These are phyloP conservation scores for Ustilaginoidea virens DNA, from an alignment of 2,329 filamentous ascomycete species.

Conservation along the genomic window DNA sequence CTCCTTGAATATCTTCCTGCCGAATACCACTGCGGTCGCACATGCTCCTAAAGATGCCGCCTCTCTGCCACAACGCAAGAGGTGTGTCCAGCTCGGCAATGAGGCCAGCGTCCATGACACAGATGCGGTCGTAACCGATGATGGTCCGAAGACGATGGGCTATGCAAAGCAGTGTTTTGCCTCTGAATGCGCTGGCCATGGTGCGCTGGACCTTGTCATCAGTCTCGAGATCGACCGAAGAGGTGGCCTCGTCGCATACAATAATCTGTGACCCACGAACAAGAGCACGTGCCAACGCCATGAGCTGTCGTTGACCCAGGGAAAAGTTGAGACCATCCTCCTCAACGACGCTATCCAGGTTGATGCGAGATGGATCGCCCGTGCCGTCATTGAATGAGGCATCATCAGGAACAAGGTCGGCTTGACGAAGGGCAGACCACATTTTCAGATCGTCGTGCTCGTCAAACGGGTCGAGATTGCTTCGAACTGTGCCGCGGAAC, in stretches of 20 bases:
- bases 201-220: conserved; percentile 90
- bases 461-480: conserved; percentile 67
- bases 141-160: conserved; percentile 87
- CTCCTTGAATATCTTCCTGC: conserved; percentile 34
- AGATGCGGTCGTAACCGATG: conserved; percentile 86
- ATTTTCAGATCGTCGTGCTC: conserved; percentile 65
- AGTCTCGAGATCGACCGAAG: conserved; percentile 86
- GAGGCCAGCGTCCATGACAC: conserved; percentile 80
- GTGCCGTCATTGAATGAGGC: conserved; percentile 61
- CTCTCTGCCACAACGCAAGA: conserved; percentile 52
- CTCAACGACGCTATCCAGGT: conserved; percentile 73
- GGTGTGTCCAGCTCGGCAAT: conserved; percentile 83
- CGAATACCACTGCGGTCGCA: conserved; percentile 74
- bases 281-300: conserved; percentile 83
- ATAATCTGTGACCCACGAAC: conserved; percentile 84
- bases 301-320: conserved; percentile 84
- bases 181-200: conserved; percentile 70
- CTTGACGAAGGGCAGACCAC: conserved; percentile 63
- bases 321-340: conserved; percentile 96
- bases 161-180: conserved; percentile 82
- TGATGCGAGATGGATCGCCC: conserved; percentile 53
- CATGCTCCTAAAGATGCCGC: conserved; percentile 77
- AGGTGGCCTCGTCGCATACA: conserved; percentile 92
- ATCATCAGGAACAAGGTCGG: conserved; percentile 49
- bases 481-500: conserved; percentile 65